phyloP scores from a whole-genome alignment of 495 filamentous ascomycete genomes.

The Neurospora hispaniola region DNA sequence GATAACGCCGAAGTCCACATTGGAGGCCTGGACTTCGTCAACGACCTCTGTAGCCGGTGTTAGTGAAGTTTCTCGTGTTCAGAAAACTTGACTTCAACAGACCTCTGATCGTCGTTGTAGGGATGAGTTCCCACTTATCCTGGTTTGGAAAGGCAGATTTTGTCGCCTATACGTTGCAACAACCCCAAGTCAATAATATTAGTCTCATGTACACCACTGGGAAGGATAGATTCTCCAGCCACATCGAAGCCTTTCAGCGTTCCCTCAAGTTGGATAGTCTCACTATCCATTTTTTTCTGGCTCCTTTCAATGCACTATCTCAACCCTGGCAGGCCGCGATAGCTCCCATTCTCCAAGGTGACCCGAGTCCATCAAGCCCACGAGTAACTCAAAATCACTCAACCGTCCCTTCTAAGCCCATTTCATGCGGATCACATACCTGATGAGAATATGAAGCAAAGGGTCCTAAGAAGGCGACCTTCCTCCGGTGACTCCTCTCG shows the following conservation, averaged over 20 bases:
- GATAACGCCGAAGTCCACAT: constrained; percentile 63
- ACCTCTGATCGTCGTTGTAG: constrained; percentile 55
- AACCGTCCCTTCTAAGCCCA: not conserved
- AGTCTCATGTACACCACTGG: not conserved
- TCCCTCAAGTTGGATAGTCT: not conserved
- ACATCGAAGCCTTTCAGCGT: not conserved
- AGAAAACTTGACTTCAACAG: not conserved
- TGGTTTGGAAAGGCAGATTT: constrained; percentile 45
- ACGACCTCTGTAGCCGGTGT: constrained; percentile 54
- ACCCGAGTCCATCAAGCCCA: not conserved
- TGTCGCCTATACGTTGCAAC: constrained; percentile 47
- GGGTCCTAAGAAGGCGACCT: constrained; percentile 78
- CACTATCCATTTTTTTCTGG: not conserved
- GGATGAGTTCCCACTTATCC: constrained; percentile 42
- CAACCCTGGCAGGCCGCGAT: not conserved
- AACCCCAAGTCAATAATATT: not conserved
- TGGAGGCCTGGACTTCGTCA: constrained; percentile 54
- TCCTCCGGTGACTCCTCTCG: constrained; percentile 1
- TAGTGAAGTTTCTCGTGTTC: not conserved
- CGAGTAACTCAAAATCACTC: not conserved
- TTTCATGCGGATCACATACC: constrained; percentile 48
- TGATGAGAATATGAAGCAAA: constrained; percentile 83
- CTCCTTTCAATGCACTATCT: not conserved
- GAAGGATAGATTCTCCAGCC: not conserved
- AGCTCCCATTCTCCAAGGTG: not conserved